phyloP scores from a whole-genome alignment of 306 rosid species.

The Rubus idaeus region DNA sequence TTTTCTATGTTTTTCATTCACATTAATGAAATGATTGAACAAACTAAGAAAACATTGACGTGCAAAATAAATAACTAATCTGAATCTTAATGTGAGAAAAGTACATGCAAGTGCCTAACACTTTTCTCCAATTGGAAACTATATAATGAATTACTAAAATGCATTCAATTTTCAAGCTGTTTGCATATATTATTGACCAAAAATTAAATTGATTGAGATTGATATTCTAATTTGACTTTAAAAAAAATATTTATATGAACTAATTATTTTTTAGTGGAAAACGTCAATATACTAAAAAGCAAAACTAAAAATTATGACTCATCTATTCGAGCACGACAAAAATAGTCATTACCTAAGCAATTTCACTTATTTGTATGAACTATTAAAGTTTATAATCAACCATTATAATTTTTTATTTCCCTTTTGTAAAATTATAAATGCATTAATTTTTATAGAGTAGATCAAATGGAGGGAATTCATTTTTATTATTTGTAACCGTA shows the following conservation, averaged over 20 bases:
- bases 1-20: background rate
- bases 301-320: too few species aligned
- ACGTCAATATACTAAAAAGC: too few species aligned
- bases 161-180: background rate
- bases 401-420: too few species aligned
- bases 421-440: too few species aligned
- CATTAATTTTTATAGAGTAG: too few species aligned
- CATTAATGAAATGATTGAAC: background rate
- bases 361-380: background rate
- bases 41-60: background rate
- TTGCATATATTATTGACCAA: background rate
- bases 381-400: background rate
- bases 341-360: too few species aligned
- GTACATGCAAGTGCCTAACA: background rate
- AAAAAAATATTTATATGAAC: too few species aligned
- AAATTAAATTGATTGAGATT: background rate
- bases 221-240: background rate
- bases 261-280: too few species aligned
- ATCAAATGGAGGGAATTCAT: too few species aligned
- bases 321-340: too few species aligned
- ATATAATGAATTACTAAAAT: background rate
- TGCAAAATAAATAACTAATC: background rate
- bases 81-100: background rate
- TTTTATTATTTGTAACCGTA: too few species aligned
- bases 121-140: background rate